Conservation (phyloP, 192 early-diverging fungal species). For the Cladochytrium replicatum region DNA sequence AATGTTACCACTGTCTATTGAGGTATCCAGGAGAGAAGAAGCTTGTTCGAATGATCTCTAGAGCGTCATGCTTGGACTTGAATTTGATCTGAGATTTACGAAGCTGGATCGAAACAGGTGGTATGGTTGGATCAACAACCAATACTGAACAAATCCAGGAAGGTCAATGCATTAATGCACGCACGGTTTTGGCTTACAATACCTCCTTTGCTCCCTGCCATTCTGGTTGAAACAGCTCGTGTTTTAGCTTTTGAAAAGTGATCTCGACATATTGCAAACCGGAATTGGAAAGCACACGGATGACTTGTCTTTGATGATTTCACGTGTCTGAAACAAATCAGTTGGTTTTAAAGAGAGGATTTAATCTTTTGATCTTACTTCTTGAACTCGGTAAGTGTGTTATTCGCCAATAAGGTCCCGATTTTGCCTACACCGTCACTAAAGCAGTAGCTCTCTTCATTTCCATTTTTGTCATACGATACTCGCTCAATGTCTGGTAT, state of each 20-base stretch:
- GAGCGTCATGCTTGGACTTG: constrained; percentile 32
- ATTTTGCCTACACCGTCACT: constrained; percentile 69
- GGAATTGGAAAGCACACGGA: constrained; percentile 63
- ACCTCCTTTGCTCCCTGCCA: no score
- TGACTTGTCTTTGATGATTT: neutral
- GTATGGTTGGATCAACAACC: no score
- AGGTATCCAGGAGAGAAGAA: constrained; percentile 23
- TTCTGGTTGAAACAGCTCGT: no score
- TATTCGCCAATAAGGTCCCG: constrained; percentile 31
- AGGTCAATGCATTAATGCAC: no score
- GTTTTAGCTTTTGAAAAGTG: no score
- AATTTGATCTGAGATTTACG: constrained; percentile 56
- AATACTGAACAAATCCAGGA: no score
- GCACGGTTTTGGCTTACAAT: no score
- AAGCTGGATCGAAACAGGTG: constrained; percentile 32
- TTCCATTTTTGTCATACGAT: no score
- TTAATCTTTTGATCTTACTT: constrained; percentile 7
- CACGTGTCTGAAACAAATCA: no score
- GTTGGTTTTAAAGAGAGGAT: no score
- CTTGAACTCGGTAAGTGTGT: constrained; percentile 11
- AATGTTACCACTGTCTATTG: constrained; percentile 22
- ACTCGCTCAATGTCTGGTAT: constrained; percentile 49
- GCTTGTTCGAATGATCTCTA: constrained; percentile 54
- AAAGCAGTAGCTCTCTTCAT: constrained; percentile 41
- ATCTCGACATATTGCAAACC: no score